Base-by-base conservation (phyloP, 2,329 filamentous ascomycete species). In the Leptosphaerulina australis region DNA sequence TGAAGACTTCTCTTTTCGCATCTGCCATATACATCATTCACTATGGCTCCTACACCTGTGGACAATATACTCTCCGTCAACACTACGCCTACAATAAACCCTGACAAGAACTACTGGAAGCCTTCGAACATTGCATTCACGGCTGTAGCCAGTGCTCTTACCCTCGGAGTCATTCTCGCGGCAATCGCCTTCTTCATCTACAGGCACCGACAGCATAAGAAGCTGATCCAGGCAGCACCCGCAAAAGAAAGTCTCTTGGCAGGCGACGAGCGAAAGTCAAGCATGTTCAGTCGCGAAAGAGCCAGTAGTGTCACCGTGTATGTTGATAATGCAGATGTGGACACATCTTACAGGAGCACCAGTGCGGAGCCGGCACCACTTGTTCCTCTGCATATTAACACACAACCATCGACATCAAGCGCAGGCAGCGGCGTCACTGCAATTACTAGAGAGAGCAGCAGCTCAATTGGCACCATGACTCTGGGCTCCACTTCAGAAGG, bases 241-340 rank as follows among this genome's bases (percentile, higher is more conserved):
- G 63, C 63, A 18, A 64, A 63, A 33, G 53, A 53, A 31, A 58
- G 59, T 9, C 63, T 71, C 4, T 56, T 71, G 30, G 57, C 51
- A 7, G 57, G 68, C 35, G 63, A 68, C 36, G 66, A 70, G 49
- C 55, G 59, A 33, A 69, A 65, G 29, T 59, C 57, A 11, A 65
- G 43, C 59, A 70, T 71, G 69, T 71, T 70, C 62, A 68, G 60
- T 31, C 59, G 62, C 5, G 49, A 67, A 9, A 51, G 64, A n/a
- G 53, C 48, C 18, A 63, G 62, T 44, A 70, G 64, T 39, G 56
- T 71, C 7, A 64, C 60, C 0, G 43, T 71, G 9, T 70, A 68
- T 29, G 58, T 71, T 38, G 63, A 69, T 47, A 20, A 51, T 3
- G 48, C 57, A 4, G 56, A 65, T 29, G 36, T 44, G 11, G 55